Base-by-base conservation (phyloP, 768 basidiomycete genomes). In the Xanthoconium purpureum region DNA sequence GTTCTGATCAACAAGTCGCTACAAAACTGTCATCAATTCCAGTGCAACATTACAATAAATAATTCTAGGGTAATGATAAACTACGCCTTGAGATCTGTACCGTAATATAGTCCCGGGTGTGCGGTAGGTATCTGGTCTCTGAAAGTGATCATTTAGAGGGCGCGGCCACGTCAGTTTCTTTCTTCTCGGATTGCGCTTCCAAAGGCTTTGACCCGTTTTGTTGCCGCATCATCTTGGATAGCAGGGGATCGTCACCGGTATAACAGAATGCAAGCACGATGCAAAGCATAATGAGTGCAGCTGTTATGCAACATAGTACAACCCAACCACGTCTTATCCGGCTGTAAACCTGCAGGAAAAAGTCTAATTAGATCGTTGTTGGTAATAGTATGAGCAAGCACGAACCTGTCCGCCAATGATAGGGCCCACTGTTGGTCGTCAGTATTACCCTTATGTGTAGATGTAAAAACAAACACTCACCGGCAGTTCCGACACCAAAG, bases 331-430 rank as follows among this genome's bases (percentile, higher is more conserved):
- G 69, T 32, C 55, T 67, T 33, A 78, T 57, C 65, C 79, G 79
- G 56, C 82, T 80, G 60, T 87, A 89, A 28, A 89, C 76, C 86
- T 89, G 37, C 6, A 47, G 10, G 38, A 24, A 37, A 59, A 49
- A 14, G 48, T 55, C 18, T 48, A 47, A 52, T 59, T 18, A 51
- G 29, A 50, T 36, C 15, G 20, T 42, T 18, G 6, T 37, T 12
- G 3, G 24, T 0, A 47, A 32, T 24, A 13, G 15, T n/a, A 11
- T 35, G 54, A 30, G n/a, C 9, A 15, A 46, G 32, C 9, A 74
- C 64, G 48, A 54, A 75, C 86, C 77, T 89, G 84, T 50, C 88
- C 87, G 18, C 86, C 86, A 43, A 89, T 72, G 40, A 88, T 69
- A 20, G 88, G 88, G 0, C 88, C 88, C 57, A 87, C 87, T 89